These are phyloP conservation scores for Xylaria curta DNA, from an alignment of 495 filamentous ascomycete genomes.

Conservation along the genomic window DNA sequence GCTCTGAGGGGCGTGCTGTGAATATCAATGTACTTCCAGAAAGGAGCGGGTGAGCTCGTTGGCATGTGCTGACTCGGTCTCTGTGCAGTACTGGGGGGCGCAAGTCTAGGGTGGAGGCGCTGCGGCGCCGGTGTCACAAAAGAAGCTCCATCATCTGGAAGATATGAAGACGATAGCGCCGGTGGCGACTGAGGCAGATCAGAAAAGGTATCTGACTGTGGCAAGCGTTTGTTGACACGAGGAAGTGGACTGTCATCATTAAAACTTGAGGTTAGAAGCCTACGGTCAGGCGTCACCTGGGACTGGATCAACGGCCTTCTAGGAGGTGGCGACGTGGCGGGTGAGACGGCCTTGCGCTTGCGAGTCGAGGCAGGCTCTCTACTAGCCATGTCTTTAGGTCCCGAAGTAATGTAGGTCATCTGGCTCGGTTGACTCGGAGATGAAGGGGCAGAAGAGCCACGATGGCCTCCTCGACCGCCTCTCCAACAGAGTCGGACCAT, in stretches of 20 bases:
- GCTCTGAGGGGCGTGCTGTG: constrained; percentile 79
- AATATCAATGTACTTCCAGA: constrained; percentile 86
- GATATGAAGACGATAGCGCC: constrained; percentile 69
- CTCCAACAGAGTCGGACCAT: constrained; percentile 57
- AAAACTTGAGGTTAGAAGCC: constrained; percentile 46
- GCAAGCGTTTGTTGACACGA: constrained; percentile 49
- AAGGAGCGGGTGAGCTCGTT: constrained; percentile 93
- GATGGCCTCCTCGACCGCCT: constrained; percentile 62
- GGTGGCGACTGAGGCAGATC: constrained; percentile 68
- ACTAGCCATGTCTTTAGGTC: constrained; percentile 54
- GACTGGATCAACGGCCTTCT: constrained; percentile 54
- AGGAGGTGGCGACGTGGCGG: constrained; percentile 53
- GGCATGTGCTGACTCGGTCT: constrained; percentile 94
- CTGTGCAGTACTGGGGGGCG: constrained; percentile 86
- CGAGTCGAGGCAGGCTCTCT: constrained; percentile 49
- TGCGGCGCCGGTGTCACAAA: constrained; percentile 87
- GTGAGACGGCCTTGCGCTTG: constrained; percentile 58
- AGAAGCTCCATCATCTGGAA: constrained; percentile 58
- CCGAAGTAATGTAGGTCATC: constrained; percentile 56
- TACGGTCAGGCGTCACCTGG: constrained; percentile 64
- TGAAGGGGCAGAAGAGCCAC: constrained; percentile 62
- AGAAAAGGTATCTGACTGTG: constrained; percentile 58
- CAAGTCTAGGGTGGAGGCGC: constrained; percentile 80
- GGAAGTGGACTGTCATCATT: constrained; percentile 65
- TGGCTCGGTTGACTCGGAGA: constrained; percentile 57